Conservation (phyloP, 139 green algal species). For the Chlorella sp. region DNA sequence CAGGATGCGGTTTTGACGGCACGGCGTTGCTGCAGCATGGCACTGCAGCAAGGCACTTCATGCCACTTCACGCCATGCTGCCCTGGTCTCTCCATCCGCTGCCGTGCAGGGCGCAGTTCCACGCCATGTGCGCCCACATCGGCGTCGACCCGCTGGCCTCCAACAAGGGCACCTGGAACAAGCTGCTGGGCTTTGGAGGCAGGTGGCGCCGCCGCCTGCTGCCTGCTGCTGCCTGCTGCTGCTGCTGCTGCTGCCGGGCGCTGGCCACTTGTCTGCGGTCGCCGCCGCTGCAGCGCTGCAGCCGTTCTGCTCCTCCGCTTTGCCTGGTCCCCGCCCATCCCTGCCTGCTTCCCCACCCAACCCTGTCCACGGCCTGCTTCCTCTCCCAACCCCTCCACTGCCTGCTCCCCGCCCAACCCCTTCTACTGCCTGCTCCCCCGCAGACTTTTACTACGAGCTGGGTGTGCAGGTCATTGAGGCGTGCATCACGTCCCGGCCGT, state of each 20-base stretch:
- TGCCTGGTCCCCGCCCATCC: too few species aligned
- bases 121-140: slow-evolving; percentile 95
- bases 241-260: too few species aligned
- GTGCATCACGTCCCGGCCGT: slow-evolving; percentile 64
- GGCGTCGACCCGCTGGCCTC: slow-evolving; percentile 96
- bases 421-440: too few species aligned
- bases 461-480: slow-evolving; percentile 90
- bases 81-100: neutral
- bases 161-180: slow-evolving; percentile 94
- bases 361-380: neutral
- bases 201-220: neutral
- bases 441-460: slow-evolving; percentile 95
- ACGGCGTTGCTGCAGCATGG: too few species aligned
- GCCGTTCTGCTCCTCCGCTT: too few species aligned
- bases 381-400: neutral
- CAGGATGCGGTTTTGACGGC: too few species aligned
- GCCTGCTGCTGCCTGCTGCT: neutral
- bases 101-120: slow-evolving; percentile 80
- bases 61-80: too few species aligned
- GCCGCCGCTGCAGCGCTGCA: too few species aligned
- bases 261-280: too few species aligned
- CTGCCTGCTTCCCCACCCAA: neutral
- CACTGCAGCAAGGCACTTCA: neutral
- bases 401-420: neutral
- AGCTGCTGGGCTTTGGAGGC: slow-evolving; percentile 86